Percentiles rank a stretch among this genome's conserved stretches.
Evolutionary conservation across 306 rosid genomes (phyloP).

Genomic region (Begonia fuchsioides): DNA sequence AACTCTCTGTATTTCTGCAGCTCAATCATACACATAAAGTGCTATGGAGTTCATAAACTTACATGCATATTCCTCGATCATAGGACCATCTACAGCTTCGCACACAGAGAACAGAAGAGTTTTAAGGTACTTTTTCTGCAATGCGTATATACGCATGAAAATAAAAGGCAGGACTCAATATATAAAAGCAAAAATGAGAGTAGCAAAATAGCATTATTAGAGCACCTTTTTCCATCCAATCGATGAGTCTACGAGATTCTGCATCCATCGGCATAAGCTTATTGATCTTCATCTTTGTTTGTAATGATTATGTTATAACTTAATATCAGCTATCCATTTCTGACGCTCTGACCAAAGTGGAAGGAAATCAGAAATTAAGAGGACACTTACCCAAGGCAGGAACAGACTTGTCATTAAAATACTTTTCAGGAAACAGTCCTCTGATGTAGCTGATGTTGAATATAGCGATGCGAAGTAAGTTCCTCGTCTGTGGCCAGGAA

Average conservation of each 20-base stretch:
- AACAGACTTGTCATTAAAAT: slow-evolving; percentile 83
- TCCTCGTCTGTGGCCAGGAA: slow-evolving; percentile 52
- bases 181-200: not conserved
- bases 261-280: slow-evolving; percentile 89
- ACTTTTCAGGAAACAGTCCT: slow-evolving; percentile 93
- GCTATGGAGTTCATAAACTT: slow-evolving; percentile 14
- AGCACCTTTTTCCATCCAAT: slow-evolving; percentile 95
- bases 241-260: slow-evolving; percentile 83
- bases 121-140: slow-evolving; percentile 75
- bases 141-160: slow-evolving; percentile 73
- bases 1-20: no score
- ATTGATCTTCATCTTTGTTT: slow-evolving; percentile 86
- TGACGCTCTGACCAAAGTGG: slow-evolving; percentile 2
- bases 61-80: slow-evolving; percentile 97
- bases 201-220: not conserved
- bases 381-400: slow-evolving; percentile 64
- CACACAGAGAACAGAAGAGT: slow-evolving; percentile 79
- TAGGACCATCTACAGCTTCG: slow-evolving; percentile 73
- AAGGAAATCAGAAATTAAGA: not conserved
- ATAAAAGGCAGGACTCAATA: not conserved
- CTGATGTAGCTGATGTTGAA: slow-evolving; percentile 90
- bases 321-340: slow-evolving; percentile 8
- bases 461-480: slow-evolving; percentile 88
- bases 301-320: slow-evolving; percentile 12
- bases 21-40: no score